These are phyloP conservation scores for Rhodotorula sp. DNA, from an alignment of 1,284 basidiomycete genomes.

Conservation along the genomic window DNA sequence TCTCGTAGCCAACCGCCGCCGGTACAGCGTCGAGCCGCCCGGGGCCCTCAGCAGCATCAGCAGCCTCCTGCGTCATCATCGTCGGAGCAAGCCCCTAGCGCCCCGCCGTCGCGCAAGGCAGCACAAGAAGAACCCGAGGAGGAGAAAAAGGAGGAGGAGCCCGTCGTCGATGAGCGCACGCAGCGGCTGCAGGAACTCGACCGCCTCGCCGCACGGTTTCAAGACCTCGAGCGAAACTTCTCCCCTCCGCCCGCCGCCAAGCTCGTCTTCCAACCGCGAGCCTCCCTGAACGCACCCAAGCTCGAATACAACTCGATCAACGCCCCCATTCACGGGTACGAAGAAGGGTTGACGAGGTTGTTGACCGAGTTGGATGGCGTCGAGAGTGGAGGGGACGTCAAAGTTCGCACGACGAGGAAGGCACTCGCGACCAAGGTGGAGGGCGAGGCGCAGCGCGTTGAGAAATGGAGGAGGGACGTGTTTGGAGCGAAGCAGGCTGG, in stretches of 20 bases:
- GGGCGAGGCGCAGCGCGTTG: conserved; percentile 59
- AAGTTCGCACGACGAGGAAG: conserved; percentile 59
- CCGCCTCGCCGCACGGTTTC: not conserved
- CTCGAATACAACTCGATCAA: conserved; percentile 58
- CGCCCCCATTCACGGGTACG: conserved; percentile 60
- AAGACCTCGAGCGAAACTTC: conserved; percentile 4
- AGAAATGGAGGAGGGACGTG: conserved; percentile 40
- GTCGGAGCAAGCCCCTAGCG: too few relatives aligned
- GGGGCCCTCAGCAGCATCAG: not conserved
- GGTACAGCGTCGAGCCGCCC: not conserved
- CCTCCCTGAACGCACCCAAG: conserved; percentile 40
- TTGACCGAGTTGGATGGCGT: conserved; percentile 65
- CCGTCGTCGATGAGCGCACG: conserved; percentile 4
- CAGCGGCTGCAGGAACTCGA: conserved; percentile 1
- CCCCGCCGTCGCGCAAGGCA: too few relatives aligned
- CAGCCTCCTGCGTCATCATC: conserved; percentile 1
- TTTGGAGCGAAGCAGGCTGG: conserved; percentile 2
- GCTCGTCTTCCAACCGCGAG: conserved; percentile 1
- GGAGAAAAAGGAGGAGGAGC: not conserved
- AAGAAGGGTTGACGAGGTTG: conserved; percentile 61
- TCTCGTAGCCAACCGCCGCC: not conserved
- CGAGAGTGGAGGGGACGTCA: conserved; percentile 61
- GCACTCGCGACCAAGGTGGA: conserved; percentile 62
- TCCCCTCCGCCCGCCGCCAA: not conserved
- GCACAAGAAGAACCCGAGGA: not conserved